These are phyloP conservation scores for Plenodomus tracheiphilus DNA, from an alignment of 2,329 filamentous ascomycete species.

Conservation along the genomic window DNA sequence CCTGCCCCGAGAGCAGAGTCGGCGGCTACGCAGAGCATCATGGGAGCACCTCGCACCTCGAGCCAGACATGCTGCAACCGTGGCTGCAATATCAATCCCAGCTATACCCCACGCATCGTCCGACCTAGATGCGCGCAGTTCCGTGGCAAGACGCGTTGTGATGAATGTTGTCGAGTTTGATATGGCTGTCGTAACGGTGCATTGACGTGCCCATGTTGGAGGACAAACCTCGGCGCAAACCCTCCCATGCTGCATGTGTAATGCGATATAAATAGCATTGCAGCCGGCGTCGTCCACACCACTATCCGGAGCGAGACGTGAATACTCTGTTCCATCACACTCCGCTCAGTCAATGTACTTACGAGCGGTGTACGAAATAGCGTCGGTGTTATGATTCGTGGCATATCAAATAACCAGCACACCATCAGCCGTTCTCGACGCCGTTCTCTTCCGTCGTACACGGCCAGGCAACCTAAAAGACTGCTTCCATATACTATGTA, in stretches of 20 bases:
- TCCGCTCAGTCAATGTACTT: too few species aligned
- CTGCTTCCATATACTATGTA: too few species aligned
- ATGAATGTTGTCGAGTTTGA: neutral
- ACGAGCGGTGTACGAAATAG: too few species aligned
- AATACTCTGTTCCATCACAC: neutral
- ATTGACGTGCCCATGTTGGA: neutral
- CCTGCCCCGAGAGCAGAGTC: slow-evolving; percentile 9
- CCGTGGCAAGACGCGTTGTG: neutral
- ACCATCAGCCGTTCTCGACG: too few species aligned
- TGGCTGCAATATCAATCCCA: slow-evolving; percentile 9
- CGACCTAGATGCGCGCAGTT: neutral
- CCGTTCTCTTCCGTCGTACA: too few species aligned
- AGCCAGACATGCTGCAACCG: neutral
- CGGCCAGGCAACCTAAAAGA: too few species aligned
- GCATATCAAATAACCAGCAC: too few species aligned
- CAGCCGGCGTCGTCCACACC: neutral
- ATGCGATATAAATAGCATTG: neutral
- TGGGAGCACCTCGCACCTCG: slow-evolving; percentile 1
- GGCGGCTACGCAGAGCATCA: slow-evolving; percentile 18
- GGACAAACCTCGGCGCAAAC: neutral
- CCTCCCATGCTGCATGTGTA: too few species aligned
- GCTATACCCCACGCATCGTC: slow-evolving; percentile 3
- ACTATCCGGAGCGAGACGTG: neutral
- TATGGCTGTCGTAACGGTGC: neutral
- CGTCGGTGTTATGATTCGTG: too few species aligned